phyloP scores from a whole-genome alignment of 1,284 basidiomycete species.

The Boletellus sp. region DNA sequence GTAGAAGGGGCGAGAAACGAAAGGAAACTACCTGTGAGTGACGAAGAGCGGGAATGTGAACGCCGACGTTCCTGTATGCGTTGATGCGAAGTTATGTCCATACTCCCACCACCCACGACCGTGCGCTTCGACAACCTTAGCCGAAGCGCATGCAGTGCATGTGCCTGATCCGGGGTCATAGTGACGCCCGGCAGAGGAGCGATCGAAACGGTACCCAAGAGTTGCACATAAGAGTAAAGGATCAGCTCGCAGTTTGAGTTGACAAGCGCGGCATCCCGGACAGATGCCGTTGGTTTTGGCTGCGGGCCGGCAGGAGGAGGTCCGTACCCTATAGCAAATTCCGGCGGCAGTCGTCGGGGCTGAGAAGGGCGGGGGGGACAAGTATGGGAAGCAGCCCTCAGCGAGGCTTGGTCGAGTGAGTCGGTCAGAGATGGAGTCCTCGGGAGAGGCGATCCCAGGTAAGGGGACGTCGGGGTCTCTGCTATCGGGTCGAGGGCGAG shows the following conservation, averaged over 20 bases:
- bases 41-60: slow-evolving; percentile 48
- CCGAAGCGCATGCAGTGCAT: slow-evolving; percentile 46
- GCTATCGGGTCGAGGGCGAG: slow-evolving; percentile 67
- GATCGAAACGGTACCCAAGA: slow-evolving; percentile 62
- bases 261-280: slow-evolving; percentile 41
- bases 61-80: slow-evolving; percentile 34
- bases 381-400: slow-evolving; percentile 16
- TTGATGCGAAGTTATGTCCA: slow-evolving; percentile 58
- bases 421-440: slow-evolving; percentile 24
- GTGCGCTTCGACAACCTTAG: slow-evolving; percentile 45
- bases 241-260: slow-evolving; percentile 60
- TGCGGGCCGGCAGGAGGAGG: slow-evolving; percentile 28
- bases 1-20: slow-evolving; percentile 47
- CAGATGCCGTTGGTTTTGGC: slow-evolving; percentile 12
- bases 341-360: slow-evolving; percentile 33
- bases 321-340: slow-evolving; percentile 47
- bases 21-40: slow-evolving; percentile 53
- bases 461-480: slow-evolving; percentile 45
- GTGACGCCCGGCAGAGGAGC: slow-evolving; percentile 33
- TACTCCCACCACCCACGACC: slow-evolving; percentile 69
- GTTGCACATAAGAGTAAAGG: slow-evolving; percentile 85
- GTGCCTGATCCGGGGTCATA: slow-evolving; percentile 39
- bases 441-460: slow-evolving; percentile 38
- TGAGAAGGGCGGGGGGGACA: slow-evolving; percentile 22
- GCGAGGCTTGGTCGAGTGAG: slow-evolving; percentile 12